Evolutionary conservation across 129 eudicot genomes (phyloP).

Genomic region (Heracleum sosnowskyi): DNA sequence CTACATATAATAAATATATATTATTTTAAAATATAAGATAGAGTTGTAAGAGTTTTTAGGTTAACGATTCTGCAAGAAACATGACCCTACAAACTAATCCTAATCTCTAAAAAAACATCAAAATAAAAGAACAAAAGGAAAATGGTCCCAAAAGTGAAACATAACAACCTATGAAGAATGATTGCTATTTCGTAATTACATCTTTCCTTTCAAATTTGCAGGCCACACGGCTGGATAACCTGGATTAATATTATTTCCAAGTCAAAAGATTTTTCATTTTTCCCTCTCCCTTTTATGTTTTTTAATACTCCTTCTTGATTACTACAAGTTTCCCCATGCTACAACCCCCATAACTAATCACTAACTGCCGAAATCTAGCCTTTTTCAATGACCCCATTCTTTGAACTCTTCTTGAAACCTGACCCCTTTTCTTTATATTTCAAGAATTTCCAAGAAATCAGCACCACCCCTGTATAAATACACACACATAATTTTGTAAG

Average conservation of each 20-base stretch:
- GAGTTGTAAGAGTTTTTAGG: too few relatives aligned
- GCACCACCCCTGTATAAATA: background rate
- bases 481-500: background rate
- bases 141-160: background rate
- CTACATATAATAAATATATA: too few relatives aligned
- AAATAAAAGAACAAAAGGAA: background rate
- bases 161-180: background rate
- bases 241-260: background rate
- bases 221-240: background rate
- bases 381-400: background rate
- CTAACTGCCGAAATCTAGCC: slow-evolving; percentile 8
- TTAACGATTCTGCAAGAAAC: too few relatives aligned
- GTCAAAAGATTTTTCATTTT: background rate
- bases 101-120: too few relatives aligned
- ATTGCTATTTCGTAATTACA: background rate
- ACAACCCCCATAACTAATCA: background rate
- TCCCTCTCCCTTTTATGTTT: background rate
- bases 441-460: background rate
- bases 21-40: too few relatives aligned
- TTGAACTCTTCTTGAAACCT: slow-evolving; percentile 3
- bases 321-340: background rate
- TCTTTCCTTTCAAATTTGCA: background rate
- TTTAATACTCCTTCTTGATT: background rate
- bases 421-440: background rate
- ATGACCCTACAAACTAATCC: too few relatives aligned